Evolutionary conservation across 768 basidiomycete species (phyloP).

Genomic region (Kwoniella pini): DNA sequence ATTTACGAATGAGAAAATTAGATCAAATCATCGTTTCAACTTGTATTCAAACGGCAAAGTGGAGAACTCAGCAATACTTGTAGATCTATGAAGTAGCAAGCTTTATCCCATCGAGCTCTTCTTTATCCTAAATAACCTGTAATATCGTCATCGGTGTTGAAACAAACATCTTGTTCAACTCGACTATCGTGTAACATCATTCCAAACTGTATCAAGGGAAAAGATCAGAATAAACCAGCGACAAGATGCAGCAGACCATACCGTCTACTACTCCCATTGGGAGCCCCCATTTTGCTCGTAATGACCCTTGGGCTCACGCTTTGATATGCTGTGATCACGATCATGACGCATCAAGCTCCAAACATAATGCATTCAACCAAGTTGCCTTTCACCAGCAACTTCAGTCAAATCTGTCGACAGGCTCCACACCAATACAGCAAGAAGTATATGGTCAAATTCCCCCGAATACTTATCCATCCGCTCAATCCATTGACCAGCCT

Average conservation of each 20-base stretch:
- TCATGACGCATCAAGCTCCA: constrained; percentile 39
- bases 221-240: neutral
- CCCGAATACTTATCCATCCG: neutral
- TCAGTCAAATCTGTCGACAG: neutral
- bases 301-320: constrained; percentile 43
- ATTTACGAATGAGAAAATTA: no score
- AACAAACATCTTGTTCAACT: neutral
- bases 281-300: constrained; percentile 11
- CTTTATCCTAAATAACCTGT: neutral
- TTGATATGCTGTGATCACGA: constrained; percentile 45
- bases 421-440: neutral
- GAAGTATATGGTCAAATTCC: neutral
- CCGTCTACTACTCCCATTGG: constrained; percentile 1
- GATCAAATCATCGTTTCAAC: no score
- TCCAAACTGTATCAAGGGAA: neutral
- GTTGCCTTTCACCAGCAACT: constrained; percentile 7
- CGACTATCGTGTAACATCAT: neutral
- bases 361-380: neutral
- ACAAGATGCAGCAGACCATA: constrained; percentile 3
- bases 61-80: no score
- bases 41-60: no score
- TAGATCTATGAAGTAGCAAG: no score
- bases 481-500: neutral
- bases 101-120: neutral
- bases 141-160: neutral